Evolutionary conservation across 352 stramenopile genomes (phyloP), one percentile per base, ranked within the genome.

Genomic region (Pilasporangium apinafurcum): DNA sequence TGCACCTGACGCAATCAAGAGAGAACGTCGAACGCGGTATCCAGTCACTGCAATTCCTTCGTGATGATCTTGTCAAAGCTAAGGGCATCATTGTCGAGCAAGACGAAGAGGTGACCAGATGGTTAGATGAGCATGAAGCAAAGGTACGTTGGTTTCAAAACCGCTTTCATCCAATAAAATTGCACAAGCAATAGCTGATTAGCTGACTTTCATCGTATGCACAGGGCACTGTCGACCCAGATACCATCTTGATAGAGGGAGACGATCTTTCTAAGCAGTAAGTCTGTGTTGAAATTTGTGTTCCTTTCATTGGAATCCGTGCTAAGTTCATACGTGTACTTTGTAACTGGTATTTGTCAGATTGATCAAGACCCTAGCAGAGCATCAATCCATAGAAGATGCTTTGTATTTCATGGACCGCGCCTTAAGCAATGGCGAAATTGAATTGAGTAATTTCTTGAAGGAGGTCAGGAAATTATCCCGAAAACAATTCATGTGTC

Each of bases 381-480:
- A 96, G 43, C 79, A 92, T 50, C 68, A 94, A 28, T 68, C 87
- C 14, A 92, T 96, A 30, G 86, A 96, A 44, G 87, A 96, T 42
- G 81, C 81, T 18, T 73, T 96, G 24, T 96, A 96, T 62, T 95
- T 95, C 44, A 69, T 96, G 74, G 87, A 96, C 44, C 77, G 82
- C 13, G 85, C 80, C 4, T 49, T 96, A 37, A 83, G 79, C 58
- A 95, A 95, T 34, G 82, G 79, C 21, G 75, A 89, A 44, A 91
- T 96, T n/a, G 70, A 87, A 31, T 59, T 95, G 8, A 63, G 62
- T 10, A 48, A 72, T 7, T 96, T 95, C 48, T 40, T 96, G 4
- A 95, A 95, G 46, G 84, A 96, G 52, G 79, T 96, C 43, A 76
- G 87, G 13, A 93, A 94, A 56, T 62, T 96, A 36, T 56, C 85